These are phyloP conservation scores for Naganishia liquefaciens DNA, from an alignment of 1,284 basidiomycete genomes.

Conservation along the genomic window DNA sequence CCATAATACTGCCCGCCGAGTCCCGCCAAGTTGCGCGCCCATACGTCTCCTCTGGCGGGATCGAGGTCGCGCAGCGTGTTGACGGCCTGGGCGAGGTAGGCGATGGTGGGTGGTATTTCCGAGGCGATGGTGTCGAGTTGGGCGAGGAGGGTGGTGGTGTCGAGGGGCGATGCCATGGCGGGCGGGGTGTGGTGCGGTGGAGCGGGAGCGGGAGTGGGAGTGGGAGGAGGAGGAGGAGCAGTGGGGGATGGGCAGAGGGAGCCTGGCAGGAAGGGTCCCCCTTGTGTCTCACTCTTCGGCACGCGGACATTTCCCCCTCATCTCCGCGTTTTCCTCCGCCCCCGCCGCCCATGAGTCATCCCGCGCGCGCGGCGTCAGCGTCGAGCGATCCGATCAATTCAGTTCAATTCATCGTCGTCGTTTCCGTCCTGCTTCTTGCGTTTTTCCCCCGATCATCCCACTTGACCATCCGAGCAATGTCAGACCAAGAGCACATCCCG, in stretches of 20 bases:
- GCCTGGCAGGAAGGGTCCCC: no score
- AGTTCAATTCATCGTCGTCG: not conserved
- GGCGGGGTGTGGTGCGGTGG: no score
- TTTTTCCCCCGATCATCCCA: not conserved
- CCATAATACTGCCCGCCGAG: constrained; percentile 31
- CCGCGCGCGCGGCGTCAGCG: constrained; percentile 14
- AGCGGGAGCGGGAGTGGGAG: no score
- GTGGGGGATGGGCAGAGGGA: no score
- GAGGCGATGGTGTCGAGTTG: not conserved
- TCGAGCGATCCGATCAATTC: not conserved
- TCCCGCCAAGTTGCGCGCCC: constrained; percentile 30
- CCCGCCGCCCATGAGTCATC: constrained; percentile 21
- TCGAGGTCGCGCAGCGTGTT: constrained; percentile 26
- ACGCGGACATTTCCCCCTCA: not conserved
- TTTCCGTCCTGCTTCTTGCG: not conserved
- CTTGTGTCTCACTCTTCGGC: no score
- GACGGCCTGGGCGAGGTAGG: constrained; percentile 28
- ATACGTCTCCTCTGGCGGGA: constrained; percentile 26
- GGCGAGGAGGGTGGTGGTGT: not conserved
- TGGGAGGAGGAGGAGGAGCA: no score
- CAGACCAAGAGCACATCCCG: constrained; percentile 11
- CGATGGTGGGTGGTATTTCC: constrained; percentile 28
- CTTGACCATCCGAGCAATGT: not conserved
- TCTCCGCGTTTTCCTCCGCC: constrained; percentile 12
- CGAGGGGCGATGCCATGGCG: not conserved